phyloP scores from a whole-genome alignment of 23 red algal genomes.

The Chondrus crispus region DNA sequence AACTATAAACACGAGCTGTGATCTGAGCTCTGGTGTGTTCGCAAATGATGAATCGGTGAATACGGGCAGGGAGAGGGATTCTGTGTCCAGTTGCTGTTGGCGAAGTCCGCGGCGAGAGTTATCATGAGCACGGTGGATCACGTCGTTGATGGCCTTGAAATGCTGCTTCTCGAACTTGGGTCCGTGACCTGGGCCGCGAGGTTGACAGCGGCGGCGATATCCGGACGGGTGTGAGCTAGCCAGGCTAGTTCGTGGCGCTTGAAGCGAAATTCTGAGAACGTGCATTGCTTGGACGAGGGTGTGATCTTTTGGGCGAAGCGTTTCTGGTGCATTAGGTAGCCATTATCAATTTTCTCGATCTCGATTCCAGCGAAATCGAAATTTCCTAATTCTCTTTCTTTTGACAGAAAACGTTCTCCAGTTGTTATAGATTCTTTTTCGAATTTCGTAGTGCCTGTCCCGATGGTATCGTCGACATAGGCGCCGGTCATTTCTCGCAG shows the following conservation, averaged over 20 bases:
- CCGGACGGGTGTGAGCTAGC: not conserved
- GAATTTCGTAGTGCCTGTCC: constrained; percentile 25
- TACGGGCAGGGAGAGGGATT: not conserved
- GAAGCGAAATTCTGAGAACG: not conserved
- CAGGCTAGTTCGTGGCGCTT: not conserved
- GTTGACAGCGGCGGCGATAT: not conserved
- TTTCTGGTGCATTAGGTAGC: not conserved
- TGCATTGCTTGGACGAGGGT: too few species aligned
- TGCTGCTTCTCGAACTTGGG: not conserved
- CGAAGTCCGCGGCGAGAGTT: not conserved
- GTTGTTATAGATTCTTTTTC: not conserved
- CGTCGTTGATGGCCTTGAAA: not conserved
- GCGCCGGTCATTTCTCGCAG: constrained; percentile 26
- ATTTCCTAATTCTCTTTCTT: not conserved
- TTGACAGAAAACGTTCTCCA: constrained; percentile 14
- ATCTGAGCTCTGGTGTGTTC: not conserved
- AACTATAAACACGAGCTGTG: not conserved
- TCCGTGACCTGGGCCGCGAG: not conserved
- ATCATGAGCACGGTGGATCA: not conserved
- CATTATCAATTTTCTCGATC: not conserved
- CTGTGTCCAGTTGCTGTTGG: not conserved
- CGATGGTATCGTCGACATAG: constrained; percentile 40
- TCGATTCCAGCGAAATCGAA: constrained; percentile 21
- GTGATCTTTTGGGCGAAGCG: too few species aligned
- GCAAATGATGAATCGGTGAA: not conserved